phyloP scores from a whole-genome alignment of 2,329 filamentous ascomycete genomes.

The Clarireedia hainanense region DNA sequence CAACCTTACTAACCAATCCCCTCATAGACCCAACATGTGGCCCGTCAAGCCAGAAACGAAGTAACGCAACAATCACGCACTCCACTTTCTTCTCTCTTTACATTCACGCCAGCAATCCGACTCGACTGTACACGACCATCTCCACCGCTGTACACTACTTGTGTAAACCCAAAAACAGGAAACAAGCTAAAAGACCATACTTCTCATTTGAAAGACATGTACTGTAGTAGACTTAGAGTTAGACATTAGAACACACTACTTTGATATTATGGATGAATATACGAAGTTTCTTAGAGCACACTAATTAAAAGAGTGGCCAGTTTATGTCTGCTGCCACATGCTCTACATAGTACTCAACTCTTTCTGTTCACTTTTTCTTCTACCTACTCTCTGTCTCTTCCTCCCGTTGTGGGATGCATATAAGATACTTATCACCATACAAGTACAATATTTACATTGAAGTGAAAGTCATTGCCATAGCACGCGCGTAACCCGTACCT shows the following conservation, averaged over 20 bases:
- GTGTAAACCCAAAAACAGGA: background rate
- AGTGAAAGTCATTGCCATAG: no score
- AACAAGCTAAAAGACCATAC: background rate
- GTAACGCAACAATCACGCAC: background rate
- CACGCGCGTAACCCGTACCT: no score
- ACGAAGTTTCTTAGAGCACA: background rate
- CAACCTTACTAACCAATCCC: constrained; percentile 8
- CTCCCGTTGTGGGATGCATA: no score
- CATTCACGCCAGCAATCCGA: background rate
- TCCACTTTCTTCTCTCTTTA: background rate
- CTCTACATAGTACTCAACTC: no score
- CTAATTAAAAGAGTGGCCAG: background rate
- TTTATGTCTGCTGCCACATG: no score
- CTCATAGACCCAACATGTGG: constrained; percentile 25
- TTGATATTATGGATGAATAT: no score
- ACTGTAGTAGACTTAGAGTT: no score
- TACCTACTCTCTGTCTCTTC: no score
- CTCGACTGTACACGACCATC: background rate
- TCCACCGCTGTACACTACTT: constrained; percentile 1
- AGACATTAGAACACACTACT: no score
- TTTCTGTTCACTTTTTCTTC: no score
- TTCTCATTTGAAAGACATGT: background rate
- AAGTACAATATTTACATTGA: no score
- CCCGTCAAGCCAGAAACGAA: constrained; percentile 13
- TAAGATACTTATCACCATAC: no score